These are phyloP conservation scores for Sistotremastrum suecicum DNA, from an alignment of 768 basidiomycete species.

Conservation along the genomic window DNA sequence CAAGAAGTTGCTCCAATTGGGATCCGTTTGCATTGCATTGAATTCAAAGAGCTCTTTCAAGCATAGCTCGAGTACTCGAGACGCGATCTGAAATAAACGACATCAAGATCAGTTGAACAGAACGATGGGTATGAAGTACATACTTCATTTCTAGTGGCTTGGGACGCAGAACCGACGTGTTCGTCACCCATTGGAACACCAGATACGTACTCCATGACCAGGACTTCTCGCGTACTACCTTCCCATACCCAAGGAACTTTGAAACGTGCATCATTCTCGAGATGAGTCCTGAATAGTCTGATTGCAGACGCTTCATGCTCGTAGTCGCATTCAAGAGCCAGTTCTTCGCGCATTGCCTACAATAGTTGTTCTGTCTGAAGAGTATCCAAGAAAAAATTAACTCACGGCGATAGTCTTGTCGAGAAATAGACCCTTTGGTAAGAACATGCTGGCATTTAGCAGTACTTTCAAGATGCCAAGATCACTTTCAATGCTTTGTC, in stretches of 20 bases:
- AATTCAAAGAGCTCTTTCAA: conserved; percentile 85
- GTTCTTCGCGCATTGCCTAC: conserved; percentile 80
- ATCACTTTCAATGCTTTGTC: conserved; percentile 75
- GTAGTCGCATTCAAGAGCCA: conserved; percentile 91
- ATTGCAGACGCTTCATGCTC: conserved; percentile 65
- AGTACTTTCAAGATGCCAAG: conserved; percentile 74
- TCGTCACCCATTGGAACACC: conserved; percentile 72
- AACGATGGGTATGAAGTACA: conserved; percentile 4
- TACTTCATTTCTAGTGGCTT: conserved; percentile 63
- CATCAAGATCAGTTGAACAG: neutral
- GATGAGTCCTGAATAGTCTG: conserved; percentile 39
- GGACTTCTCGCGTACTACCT: conserved; percentile 63
- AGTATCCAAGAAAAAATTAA: neutral
- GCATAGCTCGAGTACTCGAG: conserved; percentile 70
- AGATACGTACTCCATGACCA: conserved; percentile 79
- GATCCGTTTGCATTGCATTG: conserved; percentile 94
- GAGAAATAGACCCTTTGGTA: conserved; percentile 83
- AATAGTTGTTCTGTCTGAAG: neutral
- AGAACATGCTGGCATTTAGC: conserved; percentile 60
- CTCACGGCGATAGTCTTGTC: conserved; percentile 69
- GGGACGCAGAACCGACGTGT: conserved; percentile 36
- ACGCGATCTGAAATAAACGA: conserved; percentile 51
- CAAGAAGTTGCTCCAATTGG: conserved; percentile 96
- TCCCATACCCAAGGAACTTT: conserved; percentile 81
- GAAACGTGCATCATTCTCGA: conserved; percentile 53